A percentile compares a stretch with the other conserved stretches of the same genome.
Evolutionary conservation across 352 stramenopile species (phyloP).

Genomic region (Vaucheria bursata): DNA sequence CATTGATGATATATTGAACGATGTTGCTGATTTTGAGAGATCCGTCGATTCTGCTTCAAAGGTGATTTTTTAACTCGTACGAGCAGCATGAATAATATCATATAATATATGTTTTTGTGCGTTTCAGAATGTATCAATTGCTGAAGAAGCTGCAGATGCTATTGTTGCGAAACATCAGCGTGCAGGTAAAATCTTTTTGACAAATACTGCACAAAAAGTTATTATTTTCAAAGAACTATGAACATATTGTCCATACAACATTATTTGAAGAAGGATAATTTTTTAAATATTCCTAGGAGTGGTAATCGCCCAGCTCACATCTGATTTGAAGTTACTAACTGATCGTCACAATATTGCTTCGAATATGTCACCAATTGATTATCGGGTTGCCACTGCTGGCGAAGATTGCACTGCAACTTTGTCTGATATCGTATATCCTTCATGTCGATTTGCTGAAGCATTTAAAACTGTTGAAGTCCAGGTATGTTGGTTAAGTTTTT

Average conservation of each 20-base stretch:
- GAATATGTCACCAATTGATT: neutral
- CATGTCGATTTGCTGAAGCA: no score
- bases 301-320: neutral
- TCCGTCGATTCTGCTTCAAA: neutral
- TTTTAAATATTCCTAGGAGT: neutral
- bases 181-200: neutral
- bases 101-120: neutral
- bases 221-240: no score
- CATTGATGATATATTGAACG: conserved; percentile 2
- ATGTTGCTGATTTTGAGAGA: neutral
- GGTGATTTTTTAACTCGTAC: neutral
- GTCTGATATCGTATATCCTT: no score
- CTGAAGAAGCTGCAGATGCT: neutral
- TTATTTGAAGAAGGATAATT: neutral
- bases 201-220: no score
- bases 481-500: no score
- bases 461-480: no score
- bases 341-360: neutral
- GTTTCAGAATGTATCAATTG: neutral
- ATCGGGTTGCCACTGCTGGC: no score
- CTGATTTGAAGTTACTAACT: neutral
- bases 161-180: neutral
- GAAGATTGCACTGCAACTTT: no score
- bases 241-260: neutral
- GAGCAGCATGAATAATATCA: neutral